Evolutionary conservation across 805 yeast species (phyloP), one percentile per base, ranked within the genome.

Genomic region (Citeromyces matritensis): DNA sequence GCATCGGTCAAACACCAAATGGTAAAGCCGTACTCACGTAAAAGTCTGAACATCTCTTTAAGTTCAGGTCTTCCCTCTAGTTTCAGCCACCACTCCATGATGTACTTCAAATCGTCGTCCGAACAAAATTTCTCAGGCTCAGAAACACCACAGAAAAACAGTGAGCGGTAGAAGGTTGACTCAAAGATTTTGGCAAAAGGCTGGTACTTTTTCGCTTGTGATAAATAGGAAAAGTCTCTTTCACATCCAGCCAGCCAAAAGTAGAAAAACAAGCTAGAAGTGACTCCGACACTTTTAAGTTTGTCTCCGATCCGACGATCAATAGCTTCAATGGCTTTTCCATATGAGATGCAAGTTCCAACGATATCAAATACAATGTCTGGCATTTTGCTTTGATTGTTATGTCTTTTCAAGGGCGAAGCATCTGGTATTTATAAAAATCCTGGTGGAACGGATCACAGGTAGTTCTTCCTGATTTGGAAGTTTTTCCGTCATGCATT

Each of bases 1-100:
- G 48, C 54, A 37, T 47, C 51, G 4, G 54, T 49, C 19, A 49
- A 39, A 35, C 51, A 46, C 47, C 51, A 49, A 12, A 45, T 41
- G 3, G 49, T 47, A 30, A 49, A 49, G 23, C 53, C 53, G 19
- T 45, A 41, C 12, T 48, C 49, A 33, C 53, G 38, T 25, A 49
- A 41, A 17, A 45, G 33, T 29, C 38, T 40, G 37, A 45, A 45
- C 44, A 47, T 48, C 15, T 42, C 47, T 13, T 42, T 39, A 14
- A 47, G 38, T 29, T 48, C 53, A 19, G 49, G 47, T 33, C 54
- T 39, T 14, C 42, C 48, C 30, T 42, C 39, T 27, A 49, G 37
- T 25, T 42, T 40, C 12, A 34, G 37, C 48, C 51, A 47, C 30
- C 46, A 46, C 10, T 33, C 36, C 27, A 30, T 41, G 12, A 48